Conservation (phyloP, 2,329 filamentous ascomycete genomes). For the Monilinia fructicola region DNA sequence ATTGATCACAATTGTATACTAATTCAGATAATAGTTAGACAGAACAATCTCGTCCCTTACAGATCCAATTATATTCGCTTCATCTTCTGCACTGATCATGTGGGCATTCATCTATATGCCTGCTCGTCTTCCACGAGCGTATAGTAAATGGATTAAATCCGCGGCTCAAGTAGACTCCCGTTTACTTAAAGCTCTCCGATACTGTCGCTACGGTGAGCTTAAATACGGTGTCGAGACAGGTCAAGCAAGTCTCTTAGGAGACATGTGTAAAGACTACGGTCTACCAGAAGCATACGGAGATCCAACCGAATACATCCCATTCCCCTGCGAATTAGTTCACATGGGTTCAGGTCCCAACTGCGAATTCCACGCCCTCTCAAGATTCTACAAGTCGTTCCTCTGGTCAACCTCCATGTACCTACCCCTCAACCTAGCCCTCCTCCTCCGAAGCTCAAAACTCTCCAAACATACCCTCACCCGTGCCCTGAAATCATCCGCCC, state of each 20-base stretch:
- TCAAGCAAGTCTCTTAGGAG: conserved; percentile 63
- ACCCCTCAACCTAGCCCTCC: conserved; percentile 66
- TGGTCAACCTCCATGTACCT: conserved; percentile 77
- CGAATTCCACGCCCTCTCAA: conserved; percentile 68
- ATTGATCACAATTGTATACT: background rate
- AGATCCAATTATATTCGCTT: conserved; percentile 71
- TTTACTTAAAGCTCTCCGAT: conserved; percentile 71
- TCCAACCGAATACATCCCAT: conserved; percentile 61
- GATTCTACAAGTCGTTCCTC: conserved; percentile 67
- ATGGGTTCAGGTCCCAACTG: conserved; percentile 73
- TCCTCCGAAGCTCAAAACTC: conserved; percentile 50
- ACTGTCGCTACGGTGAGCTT: conserved; percentile 61
- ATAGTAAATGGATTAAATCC: conserved; percentile 79
- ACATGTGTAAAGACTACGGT: conserved; percentile 70
- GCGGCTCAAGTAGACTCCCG: conserved; percentile 74
- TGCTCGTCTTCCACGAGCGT: conserved; percentile 66
- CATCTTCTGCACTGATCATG: conserved; percentile 76
- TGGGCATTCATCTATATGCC: conserved; percentile 85
- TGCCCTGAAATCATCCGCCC: conserved; percentile 52
- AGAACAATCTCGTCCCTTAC: conserved; percentile 46
- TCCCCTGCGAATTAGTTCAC: conserved; percentile 82
- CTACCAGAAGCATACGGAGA: conserved; percentile 73
- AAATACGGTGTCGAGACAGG: conserved; percentile 73
- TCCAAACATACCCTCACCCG: conserved; percentile 47
- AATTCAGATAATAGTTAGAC: conserved; percentile 36